Evolutionary conservation across 2,329 filamentous ascomycete species (phyloP).

Genomic region (Talaromyces verruculosus): DNA sequence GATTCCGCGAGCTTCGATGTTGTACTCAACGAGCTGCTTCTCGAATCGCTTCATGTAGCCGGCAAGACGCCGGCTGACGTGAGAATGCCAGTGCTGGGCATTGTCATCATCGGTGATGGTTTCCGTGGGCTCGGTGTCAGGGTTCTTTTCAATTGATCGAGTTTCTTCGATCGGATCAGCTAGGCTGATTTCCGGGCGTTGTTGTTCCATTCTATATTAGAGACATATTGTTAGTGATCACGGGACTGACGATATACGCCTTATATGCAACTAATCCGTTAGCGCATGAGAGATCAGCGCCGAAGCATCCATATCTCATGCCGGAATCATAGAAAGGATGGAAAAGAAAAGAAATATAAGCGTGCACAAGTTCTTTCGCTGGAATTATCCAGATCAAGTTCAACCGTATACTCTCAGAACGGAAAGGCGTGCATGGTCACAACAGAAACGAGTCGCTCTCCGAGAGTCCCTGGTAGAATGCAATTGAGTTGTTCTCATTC

Average conservation of each 20-base stretch:
- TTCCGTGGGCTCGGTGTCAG: conserved; percentile 21
- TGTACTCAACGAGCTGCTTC: conserved; percentile 43
- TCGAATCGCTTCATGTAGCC: conserved; percentile 39
- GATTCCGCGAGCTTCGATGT: conserved; percentile 60
- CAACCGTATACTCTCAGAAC: conserved; percentile 49
- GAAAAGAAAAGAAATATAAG: conserved; percentile 26
- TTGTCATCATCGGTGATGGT: conserved; percentile 15
- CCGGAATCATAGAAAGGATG: conserved; percentile 1
- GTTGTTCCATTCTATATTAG: conserved; percentile 33
- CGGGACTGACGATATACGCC: neutral
- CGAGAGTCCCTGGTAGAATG: neutral
- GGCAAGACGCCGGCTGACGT: conserved; percentile 30
- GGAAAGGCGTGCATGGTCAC: conserved; percentile 22
- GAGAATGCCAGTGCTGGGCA: conserved; percentile 20
- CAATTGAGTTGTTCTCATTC: neutral
- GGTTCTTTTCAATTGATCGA: conserved; percentile 21
- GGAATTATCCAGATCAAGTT: conserved; percentile 49
- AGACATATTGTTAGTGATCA: neutral
- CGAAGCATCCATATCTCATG: neutral
- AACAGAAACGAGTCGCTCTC: neutral
- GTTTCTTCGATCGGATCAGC: conserved; percentile 30
- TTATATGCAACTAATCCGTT: conserved; percentile 1
- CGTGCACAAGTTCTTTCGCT: conserved; percentile 48
- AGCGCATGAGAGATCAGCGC: neutral
- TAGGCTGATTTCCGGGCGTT: conserved; percentile 33